Percentiles rank a stretch among this genome's conserved stretches.
These are phyloP conservation scores for Macrolepiota dolichaula DNA, from an alignment of 768 basidiomycete genomes.

Conservation along the genomic window DNA sequence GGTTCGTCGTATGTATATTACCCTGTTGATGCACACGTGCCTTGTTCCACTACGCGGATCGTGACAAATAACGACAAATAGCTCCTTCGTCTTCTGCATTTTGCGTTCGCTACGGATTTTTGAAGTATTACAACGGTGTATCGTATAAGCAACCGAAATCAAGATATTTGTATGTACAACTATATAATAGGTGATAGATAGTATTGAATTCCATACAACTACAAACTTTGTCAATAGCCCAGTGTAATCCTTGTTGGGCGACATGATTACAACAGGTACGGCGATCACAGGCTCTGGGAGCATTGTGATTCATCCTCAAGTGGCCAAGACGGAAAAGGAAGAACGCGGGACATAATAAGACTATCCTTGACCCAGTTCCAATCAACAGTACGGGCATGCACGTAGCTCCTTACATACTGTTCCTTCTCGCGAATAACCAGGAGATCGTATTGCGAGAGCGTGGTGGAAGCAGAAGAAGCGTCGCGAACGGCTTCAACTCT, in stretches of 20 bases:
- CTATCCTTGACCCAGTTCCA: conserved; percentile 80
- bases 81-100: background rate
- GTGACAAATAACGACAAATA: background rate
- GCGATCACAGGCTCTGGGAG: conserved; percentile 8
- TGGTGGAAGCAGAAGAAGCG: conserved; percentile 34
- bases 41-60: background rate
- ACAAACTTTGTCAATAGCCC: background rate
- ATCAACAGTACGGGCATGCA: conserved; percentile 36
- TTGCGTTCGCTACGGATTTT: background rate
- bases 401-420: conserved; percentile 25
- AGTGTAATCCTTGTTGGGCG: too few relatives aligned
- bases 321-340: conserved; percentile 31
- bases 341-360: conserved; percentile 57
- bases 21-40: background rate
- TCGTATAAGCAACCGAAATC: background rate
- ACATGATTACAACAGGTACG: background rate
- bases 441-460: conserved; percentile 48
- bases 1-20: too few relatives aligned
- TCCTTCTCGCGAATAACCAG: conserved; percentile 55
- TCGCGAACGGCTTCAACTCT: conserved; percentile 64
- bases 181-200: background rate
- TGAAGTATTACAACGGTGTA: background rate
- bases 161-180: background rate
- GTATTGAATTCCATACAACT: background rate
- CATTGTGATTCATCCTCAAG: conserved; percentile 20